Percentiles rank a stretch among this genome's conserved stretches.
phyloP scores from a whole-genome alignment of 192 early-diverging fungal species.

The Coemansia furcata region DNA sequence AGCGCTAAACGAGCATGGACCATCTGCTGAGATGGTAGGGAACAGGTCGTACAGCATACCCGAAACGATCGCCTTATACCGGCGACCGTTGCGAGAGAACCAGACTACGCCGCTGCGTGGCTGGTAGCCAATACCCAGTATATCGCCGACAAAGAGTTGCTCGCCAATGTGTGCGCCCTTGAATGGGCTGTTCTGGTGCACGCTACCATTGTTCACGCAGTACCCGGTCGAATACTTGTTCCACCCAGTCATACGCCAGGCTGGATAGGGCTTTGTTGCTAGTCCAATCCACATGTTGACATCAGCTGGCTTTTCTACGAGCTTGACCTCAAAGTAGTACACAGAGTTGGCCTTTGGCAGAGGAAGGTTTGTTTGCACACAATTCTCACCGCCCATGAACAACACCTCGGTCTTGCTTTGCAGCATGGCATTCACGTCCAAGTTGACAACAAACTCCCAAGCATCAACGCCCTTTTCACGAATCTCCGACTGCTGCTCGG shows the following conservation, averaged over 20 bases:
- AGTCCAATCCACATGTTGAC: slow-evolving; percentile 72
- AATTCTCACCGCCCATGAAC: slow-evolving; percentile 68
- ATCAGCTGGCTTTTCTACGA: slow-evolving; percentile 68
- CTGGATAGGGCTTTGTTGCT: slow-evolving; percentile 72
- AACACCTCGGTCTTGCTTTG: slow-evolving; percentile 72
- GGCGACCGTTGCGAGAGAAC: slow-evolving; percentile 74
- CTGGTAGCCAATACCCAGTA: slow-evolving; percentile 76
- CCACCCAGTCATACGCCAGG: slow-evolving; percentile 73
- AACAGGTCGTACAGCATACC: slow-evolving; percentile 73
- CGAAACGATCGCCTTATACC: slow-evolving; percentile 65
- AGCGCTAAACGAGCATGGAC: slow-evolving; percentile 56
- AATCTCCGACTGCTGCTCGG: slow-evolving; percentile 71
- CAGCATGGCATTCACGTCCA: slow-evolving; percentile 62
- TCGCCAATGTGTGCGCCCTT: slow-evolving; percentile 62
- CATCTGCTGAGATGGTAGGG: slow-evolving; percentile 52
- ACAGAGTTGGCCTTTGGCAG: slow-evolving; percentile 76
- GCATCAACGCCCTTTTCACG: slow-evolving; percentile 81
- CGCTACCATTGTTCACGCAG: slow-evolving; percentile 63
- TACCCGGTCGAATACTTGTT: slow-evolving; percentile 73
- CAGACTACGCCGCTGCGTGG: slow-evolving; percentile 71
- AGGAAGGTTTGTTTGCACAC: slow-evolving; percentile 78
- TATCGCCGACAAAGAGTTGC: slow-evolving; percentile 69
- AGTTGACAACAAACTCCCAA: slow-evolving; percentile 76
- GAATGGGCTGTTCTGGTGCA: slow-evolving; percentile 69
- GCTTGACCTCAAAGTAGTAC: slow-evolving; percentile 82